Percentiles rank a stretch among this genome's conserved stretches.
These are phyloP conservation scores for Coemansia sp. DNA, from an alignment of 192 early-diverging fungal species.

Conservation along the genomic window DNA sequence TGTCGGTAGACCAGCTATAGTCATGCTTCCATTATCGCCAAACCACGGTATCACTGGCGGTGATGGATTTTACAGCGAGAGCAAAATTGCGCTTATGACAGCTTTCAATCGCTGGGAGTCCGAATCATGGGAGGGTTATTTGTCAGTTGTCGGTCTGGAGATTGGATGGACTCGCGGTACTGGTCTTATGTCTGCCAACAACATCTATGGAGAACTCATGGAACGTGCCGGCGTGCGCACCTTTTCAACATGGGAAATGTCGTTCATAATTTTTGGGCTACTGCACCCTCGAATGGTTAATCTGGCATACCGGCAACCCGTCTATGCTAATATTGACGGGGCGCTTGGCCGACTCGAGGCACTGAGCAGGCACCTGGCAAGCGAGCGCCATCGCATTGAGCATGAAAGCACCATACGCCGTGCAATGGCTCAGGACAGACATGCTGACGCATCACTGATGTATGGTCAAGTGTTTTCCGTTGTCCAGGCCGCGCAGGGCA, in stretches of 20 bases:
- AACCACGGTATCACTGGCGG: conserved; percentile 93
- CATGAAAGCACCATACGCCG: background rate
- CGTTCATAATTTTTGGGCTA: conserved; percentile 88
- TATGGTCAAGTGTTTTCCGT: background rate
- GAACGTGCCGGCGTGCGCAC: conserved; percentile 84
- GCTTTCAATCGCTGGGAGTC: conserved; percentile 87
- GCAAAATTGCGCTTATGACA: conserved; percentile 88
- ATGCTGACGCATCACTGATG: conserved; percentile 1
- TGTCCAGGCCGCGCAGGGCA: background rate
- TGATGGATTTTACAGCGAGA: conserved; percentile 93
- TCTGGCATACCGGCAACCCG: conserved; percentile 68
- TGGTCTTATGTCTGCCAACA: conserved; percentile 86
- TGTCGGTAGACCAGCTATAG: conserved; percentile 77
- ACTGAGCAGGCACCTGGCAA: background rate
- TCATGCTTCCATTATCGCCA: conserved; percentile 86
- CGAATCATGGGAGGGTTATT: conserved; percentile 82
- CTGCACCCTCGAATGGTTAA: conserved; percentile 77
- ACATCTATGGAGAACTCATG: conserved; percentile 78
- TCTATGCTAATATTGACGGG: conserved; percentile 88
- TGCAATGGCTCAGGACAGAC: background rate
- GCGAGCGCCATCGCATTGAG: conserved; percentile 6
- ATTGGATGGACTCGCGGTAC: conserved; percentile 98
- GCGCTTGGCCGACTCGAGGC: conserved; percentile 70
- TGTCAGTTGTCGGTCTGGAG: conserved; percentile 83
- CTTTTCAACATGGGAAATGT: conserved; percentile 89